phyloP scores from a whole-genome alignment of 78 protist species.

The Pigoraptor vietnamica region DNA sequence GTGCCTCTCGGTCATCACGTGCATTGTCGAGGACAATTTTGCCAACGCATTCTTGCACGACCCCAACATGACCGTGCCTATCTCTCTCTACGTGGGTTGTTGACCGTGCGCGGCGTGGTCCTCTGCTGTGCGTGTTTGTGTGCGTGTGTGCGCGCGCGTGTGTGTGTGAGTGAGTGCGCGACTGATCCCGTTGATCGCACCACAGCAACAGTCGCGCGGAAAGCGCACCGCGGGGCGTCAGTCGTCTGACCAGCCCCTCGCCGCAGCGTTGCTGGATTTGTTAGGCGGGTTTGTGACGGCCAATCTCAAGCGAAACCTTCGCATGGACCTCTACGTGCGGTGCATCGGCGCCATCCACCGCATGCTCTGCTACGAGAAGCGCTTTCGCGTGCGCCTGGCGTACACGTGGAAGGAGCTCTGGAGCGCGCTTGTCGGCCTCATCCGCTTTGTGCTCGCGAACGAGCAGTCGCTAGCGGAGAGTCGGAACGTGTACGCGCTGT shows the following conservation, averaged over 20 bases:
- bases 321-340: background rate
- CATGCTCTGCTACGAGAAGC: constrained; percentile 12
- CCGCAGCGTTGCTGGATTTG: background rate
- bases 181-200: too few species aligned
- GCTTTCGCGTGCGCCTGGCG: background rate
- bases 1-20: background rate
- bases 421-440: background rate
- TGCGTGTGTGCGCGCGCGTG: background rate
- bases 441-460: background rate
- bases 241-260: background rate
- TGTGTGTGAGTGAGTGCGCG: background rate
- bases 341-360: background rate
- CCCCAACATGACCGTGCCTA: background rate
- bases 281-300: background rate
- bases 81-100: background rate
- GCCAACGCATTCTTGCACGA: background rate
- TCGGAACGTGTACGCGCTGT: background rate
- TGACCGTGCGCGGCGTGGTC: background rate
- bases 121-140: background rate
- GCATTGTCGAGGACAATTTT: background rate
- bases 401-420: constrained; percentile 1
- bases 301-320: background rate
- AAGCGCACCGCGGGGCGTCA: background rate
- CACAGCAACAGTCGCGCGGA: background rate
- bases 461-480: background rate